Percentiles rank a stretch among this genome's conserved stretches.
These are phyloP conservation scores for Fusarium oligoseptatum DNA, from an alignment of 2,329 filamentous ascomycete genomes.

Conservation along the genomic window DNA sequence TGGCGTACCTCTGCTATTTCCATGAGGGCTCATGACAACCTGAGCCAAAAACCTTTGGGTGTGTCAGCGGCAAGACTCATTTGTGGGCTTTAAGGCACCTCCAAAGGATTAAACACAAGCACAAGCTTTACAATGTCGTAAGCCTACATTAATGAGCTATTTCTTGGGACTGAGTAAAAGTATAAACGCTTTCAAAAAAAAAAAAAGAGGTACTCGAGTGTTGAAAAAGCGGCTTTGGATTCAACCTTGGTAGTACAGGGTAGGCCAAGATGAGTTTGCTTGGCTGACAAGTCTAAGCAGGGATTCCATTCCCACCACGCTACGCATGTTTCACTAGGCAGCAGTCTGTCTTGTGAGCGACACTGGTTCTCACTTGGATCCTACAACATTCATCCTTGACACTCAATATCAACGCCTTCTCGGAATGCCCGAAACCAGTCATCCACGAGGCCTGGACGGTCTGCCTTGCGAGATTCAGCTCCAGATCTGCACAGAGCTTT, in stretches of 20 bases:
- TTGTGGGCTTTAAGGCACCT: too few relatives aligned
- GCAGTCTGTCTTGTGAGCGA: neutral
- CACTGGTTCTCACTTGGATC: neutral
- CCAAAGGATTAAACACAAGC: neutral
- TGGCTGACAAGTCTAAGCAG: neutral
- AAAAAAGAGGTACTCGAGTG: neutral
- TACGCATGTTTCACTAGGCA: neutral
- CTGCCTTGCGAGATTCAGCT: neutral
- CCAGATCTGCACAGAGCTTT: neutral
- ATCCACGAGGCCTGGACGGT: neutral
- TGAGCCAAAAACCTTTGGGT: too few relatives aligned
- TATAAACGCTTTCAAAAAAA: too few relatives aligned
- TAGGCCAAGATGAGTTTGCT: neutral
- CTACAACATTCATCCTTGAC: neutral
- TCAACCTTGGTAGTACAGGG: neutral
- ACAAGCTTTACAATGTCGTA: neutral
- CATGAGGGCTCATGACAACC: too few relatives aligned
- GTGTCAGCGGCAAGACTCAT: too few relatives aligned
- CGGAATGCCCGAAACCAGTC: neutral
- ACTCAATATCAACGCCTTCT: neutral
- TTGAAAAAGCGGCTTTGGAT: neutral
- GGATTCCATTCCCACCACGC: neutral
- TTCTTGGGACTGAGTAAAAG: too few relatives aligned
- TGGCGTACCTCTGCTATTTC: too few relatives aligned
- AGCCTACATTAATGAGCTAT: too few relatives aligned